phyloP scores from a whole-genome alignment of 2,329 filamentous ascomycete genomes.

The Colletotrichum endophyticum region DNA sequence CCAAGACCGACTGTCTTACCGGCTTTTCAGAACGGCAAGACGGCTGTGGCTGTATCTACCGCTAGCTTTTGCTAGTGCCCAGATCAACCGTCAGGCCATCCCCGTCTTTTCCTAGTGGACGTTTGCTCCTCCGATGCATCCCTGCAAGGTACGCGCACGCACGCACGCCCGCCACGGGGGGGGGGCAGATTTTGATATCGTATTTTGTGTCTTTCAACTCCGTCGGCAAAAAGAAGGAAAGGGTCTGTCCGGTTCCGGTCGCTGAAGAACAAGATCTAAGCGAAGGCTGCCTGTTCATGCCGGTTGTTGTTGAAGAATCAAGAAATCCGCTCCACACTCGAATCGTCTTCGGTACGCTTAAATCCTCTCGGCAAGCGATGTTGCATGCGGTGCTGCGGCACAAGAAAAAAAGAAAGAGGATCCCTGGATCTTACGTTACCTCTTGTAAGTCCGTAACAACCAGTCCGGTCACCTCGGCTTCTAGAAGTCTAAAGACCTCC shows the following conservation, averaged over 20 bases:
- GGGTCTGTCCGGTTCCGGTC: background rate
- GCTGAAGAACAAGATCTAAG: background rate
- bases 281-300: background rate
- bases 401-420: background rate
- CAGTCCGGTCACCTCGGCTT: background rate
- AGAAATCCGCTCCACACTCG: background rate
- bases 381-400: background rate
- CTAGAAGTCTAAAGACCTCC: background rate
- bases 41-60: slow-evolving; percentile 6
- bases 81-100: background rate
- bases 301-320: background rate
- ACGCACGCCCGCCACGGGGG: background rate
- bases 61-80: background rate
- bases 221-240: background rate
- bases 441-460: background rate
- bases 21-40: background rate
- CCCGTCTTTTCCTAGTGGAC: background rate
- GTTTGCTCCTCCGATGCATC: background rate
- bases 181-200: background rate
- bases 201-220: background rate
- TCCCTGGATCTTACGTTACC: background rate
- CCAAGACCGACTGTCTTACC: background rate
- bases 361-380: background rate
- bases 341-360: background rate
- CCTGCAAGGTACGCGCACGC: background rate